Conservation (phyloP, 225 moss, liverwort and hornwort species). For the Asterella californica region DNA sequence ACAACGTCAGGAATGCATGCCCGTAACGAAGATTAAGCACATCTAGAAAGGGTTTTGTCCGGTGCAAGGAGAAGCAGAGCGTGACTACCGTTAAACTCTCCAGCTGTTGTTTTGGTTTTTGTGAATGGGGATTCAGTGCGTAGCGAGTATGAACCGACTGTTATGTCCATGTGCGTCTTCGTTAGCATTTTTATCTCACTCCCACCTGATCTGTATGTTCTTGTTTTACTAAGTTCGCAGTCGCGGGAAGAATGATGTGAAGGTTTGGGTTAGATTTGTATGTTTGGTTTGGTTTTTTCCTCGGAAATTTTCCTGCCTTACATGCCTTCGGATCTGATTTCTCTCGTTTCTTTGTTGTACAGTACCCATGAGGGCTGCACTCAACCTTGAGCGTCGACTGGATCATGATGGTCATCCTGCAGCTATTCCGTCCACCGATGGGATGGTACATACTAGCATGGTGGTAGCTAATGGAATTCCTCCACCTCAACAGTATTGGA, state of each 20-base stretch:
- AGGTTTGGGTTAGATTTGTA: not conserved
- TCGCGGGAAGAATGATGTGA: not conserved
- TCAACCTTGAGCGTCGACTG: slow-evolving; percentile 69
- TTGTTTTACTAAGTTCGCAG: not conserved
- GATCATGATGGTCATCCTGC: slow-evolving; percentile 72
- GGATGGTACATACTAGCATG: slow-evolving; percentile 46
- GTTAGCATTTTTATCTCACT: not conserved
- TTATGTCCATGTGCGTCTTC: not conserved
- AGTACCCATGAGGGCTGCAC: slow-evolving; percentile 45
- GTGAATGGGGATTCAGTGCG: not conserved
- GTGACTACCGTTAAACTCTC: too few relatives aligned
- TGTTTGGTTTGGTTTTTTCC: not conserved
- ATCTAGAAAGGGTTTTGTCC: too few relatives aligned
- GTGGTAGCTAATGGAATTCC: slow-evolving; percentile 57
- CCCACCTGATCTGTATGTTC: not conserved
- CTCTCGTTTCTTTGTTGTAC: slow-evolving; percentile 15
- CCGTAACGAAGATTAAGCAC: too few relatives aligned
- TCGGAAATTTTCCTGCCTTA: not conserved
- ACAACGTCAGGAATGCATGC: too few relatives aligned
- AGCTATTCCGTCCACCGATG: slow-evolving; percentile 64
- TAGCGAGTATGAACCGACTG: not conserved
- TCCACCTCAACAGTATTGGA: slow-evolving; percentile 59
- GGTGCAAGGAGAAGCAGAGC: too few relatives aligned
- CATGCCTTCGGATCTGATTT: not conserved
- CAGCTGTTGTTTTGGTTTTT: not conserved